Evolutionary conservation across 495 filamentous ascomycete species (phyloP).

Genomic region (Penicillium robsamsonii): DNA sequence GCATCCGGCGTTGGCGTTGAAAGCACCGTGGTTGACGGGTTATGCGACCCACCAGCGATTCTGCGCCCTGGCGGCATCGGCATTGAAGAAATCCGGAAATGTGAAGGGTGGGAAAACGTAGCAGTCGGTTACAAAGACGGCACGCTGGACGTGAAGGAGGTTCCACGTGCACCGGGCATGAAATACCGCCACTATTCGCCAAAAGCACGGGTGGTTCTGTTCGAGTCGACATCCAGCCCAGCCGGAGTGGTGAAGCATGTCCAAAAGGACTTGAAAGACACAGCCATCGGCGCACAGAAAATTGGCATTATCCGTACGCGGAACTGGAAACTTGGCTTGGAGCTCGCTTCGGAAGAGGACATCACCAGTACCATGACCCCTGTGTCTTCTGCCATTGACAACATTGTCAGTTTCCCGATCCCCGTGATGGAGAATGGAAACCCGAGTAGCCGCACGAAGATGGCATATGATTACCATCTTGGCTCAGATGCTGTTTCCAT

Average conservation of each 20-base stretch:
- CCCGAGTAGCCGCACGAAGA: slow-evolving; percentile 28
- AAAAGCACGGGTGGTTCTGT: slow-evolving; percentile 80
- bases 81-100: slow-evolving; percentile 71
- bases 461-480: slow-evolving; percentile 54
- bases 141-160: slow-evolving; percentile 40
- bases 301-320: slow-evolving; percentile 50
- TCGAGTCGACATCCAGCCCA: slow-evolving; percentile 52
- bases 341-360: slow-evolving; percentile 28
- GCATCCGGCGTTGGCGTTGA: slow-evolving; percentile 85
- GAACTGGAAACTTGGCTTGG: slow-evolving; percentile 41
- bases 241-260: slow-evolving; percentile 37
- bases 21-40: slow-evolving; percentile 92
- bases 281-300: slow-evolving; percentile 37
- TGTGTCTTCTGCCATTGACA: slow-evolving; percentile 29
- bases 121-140: slow-evolving; percentile 72
- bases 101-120: slow-evolving; percentile 77
- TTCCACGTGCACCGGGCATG: slow-evolving; percentile 90
- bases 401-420: slow-evolving; percentile 33
- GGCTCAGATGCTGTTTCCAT: slow-evolving; percentile 68
- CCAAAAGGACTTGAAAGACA: slow-evolving; percentile 36
- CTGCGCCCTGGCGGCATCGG: slow-evolving; percentile 89
- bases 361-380: slow-evolving; percentile 24
- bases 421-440: slow-evolving; percentile 30
- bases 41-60: slow-evolving; percentile 75
- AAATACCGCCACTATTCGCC: slow-evolving; percentile 99